Evolutionary conservation across 2,329 filamentous ascomycete species (phyloP).

Genomic region (Nemania abortiva): DNA sequence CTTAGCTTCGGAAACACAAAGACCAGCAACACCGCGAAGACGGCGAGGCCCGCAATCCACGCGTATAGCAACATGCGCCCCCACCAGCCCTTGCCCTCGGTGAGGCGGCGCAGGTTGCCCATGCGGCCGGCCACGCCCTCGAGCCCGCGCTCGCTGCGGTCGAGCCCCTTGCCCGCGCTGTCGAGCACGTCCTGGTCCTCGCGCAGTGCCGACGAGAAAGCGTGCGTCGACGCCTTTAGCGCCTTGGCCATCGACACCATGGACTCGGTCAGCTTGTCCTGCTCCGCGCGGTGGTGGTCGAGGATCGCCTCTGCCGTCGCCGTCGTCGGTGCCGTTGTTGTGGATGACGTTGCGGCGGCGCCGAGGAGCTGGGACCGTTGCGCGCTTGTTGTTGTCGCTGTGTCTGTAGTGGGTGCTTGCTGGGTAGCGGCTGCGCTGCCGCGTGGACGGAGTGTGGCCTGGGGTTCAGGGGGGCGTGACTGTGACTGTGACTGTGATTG

Average conservation of each 20-base stretch:
- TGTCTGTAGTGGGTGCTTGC: conserved; percentile 24
- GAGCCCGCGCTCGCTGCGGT: conserved; percentile 81
- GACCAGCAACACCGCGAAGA: conserved; percentile 82
- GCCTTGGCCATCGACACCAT: conserved; percentile 83
- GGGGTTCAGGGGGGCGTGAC: not conserved
- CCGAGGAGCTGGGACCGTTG: conserved; percentile 62
- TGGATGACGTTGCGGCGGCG: conserved; percentile 50
- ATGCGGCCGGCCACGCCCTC: conserved; percentile 81
- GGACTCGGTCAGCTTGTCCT: conserved; percentile 83
- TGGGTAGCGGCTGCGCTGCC: conserved; percentile 33
- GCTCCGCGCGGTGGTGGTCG: conserved; percentile 81
- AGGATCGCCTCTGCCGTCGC: conserved; percentile 77
- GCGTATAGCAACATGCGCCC: conserved; percentile 85
- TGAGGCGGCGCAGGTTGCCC: conserved; percentile 81
- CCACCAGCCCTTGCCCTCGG: conserved; percentile 89
- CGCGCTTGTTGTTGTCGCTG: conserved; percentile 38
- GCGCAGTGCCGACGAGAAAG: conserved; percentile 79
- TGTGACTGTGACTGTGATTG: conserved; percentile 29
- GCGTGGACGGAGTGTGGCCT: conserved; percentile 51
- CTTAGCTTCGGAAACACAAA: conserved; percentile 89
- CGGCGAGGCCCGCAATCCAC: conserved; percentile 84
- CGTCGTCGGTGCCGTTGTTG: conserved; percentile 54
- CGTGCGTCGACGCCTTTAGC: conserved; percentile 79
- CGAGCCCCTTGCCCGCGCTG: conserved; percentile 79
- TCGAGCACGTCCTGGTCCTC: conserved; percentile 77